Conservation (phyloP, 768 basidiomycete genomes). For the Trametes meyenii region DNA sequence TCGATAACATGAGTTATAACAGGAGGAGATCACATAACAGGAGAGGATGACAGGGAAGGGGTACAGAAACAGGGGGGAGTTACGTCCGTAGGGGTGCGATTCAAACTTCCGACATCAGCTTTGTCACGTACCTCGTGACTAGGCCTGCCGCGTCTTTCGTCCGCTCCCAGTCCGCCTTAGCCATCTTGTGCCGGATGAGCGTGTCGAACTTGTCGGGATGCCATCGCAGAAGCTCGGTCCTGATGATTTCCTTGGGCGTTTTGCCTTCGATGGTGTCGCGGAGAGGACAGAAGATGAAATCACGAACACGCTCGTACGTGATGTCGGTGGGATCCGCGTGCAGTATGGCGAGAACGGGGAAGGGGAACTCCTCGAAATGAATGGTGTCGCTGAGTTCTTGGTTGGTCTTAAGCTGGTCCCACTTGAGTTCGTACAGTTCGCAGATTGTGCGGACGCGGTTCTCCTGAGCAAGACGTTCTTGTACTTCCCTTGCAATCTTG, state of each 20-base stretch:
- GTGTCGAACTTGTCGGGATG: conserved; percentile 58
- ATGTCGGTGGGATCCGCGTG: conserved; percentile 35
- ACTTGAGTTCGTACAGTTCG: conserved; percentile 19
- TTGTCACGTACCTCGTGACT: conserved; percentile 4
- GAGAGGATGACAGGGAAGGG: no score
- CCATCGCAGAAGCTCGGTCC: conserved; percentile 51
- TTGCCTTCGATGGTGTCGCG: conserved; percentile 36
- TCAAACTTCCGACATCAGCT: conserved; percentile 1
- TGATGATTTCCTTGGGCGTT: conserved; percentile 40
- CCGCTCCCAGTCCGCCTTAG: not conserved
- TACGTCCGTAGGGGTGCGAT: no score
- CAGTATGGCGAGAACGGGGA: conserved; percentile 43
- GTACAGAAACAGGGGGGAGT: no score
- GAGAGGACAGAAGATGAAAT: conserved; percentile 45
- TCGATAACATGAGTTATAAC: no score
- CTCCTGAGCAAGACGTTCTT: no score
- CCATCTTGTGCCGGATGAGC: not conserved
- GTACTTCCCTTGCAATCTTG: no score
- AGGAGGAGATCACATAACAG: no score
- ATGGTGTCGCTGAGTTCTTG: conserved; percentile 22
- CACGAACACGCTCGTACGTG: conserved; percentile 36
- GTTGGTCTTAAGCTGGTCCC: conserved; percentile 19
- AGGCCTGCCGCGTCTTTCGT: conserved; percentile 8
- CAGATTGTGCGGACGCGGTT: not conserved
- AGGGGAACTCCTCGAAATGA: conserved; percentile 38